Conservation (phyloP, 2,329 filamentous ascomycete genomes). For the Ceratocystis huliohia region DNA sequence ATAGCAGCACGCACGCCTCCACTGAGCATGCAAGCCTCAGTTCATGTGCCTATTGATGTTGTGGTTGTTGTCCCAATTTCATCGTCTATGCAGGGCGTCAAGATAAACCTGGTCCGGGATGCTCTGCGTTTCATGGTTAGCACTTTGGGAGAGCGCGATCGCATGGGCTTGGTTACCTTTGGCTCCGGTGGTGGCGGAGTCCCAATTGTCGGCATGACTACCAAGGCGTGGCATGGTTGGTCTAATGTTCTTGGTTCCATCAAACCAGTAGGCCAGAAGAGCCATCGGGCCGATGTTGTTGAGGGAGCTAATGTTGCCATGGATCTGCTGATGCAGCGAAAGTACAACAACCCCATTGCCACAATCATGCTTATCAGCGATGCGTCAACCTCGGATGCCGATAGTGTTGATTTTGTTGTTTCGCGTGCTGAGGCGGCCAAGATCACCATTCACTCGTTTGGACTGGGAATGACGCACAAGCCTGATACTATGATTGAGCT, state of each 20-base stretch:
- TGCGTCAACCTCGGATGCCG: conserved; percentile 82
- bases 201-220: conserved; percentile 94
- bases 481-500: conserved; percentile 98
- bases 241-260: conserved; percentile 73
- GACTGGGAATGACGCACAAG: conserved; percentile 91
- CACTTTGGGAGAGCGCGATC: conserved; percentile 79
- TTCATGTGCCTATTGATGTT: conserved; percentile 87
- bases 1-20: conserved; percentile 34
- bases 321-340: conserved; percentile 96
- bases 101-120: conserved; percentile 88
- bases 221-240: conserved; percentile 90
- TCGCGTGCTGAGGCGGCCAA: conserved; percentile 94
- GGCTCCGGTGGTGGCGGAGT: conserved; percentile 88
- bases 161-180: conserved; percentile 95
- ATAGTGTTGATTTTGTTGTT: conserved; percentile 95
- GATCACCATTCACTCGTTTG: conserved; percentile 93
- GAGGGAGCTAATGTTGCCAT: conserved; percentile 97
- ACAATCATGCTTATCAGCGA: conserved; percentile 96
- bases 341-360: conserved; percentile 87
- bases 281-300: conserved; percentile 86
- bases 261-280: conserved; percentile 90
- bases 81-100: conserved; percentile 98
- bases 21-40: conserved; percentile 33
- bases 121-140: conserved; percentile 84
- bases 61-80: conserved; percentile 96